Percentiles rank a stretch among this genome's conserved stretches.
Conservation (phyloP, 345 rosid species). For the Anacardium occidentale region DNA sequence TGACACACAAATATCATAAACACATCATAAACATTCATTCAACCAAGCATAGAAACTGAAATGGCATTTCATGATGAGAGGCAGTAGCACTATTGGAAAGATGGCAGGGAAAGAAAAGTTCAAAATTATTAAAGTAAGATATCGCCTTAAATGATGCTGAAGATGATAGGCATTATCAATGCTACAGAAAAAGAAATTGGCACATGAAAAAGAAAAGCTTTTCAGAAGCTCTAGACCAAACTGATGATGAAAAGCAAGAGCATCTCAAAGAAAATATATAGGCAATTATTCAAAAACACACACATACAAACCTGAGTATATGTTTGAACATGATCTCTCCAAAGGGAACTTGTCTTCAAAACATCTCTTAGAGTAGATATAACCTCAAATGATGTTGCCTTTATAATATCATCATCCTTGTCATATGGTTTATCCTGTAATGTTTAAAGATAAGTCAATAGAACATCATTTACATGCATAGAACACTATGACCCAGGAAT, state of each 20-base stretch:
- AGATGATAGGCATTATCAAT: background rate
- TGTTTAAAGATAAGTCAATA: constrained; percentile 11
- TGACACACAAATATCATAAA: background rate
- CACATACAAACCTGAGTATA: constrained; percentile 69
- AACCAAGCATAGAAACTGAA: background rate
- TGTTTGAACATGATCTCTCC: constrained; percentile 97
- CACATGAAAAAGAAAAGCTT: background rate
- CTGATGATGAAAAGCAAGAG: background rate
- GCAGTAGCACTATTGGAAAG: background rate
- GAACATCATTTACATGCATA: background rate
- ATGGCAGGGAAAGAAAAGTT: background rate
- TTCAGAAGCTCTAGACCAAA: constrained; percentile 1
- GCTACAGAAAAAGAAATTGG: background rate
- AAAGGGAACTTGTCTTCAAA: constrained; percentile 77
- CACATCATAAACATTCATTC: background rate
- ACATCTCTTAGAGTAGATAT: constrained; percentile 93
- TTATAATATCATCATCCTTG: constrained; percentile 91
- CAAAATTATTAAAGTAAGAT: background rate
- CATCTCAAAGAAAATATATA: background rate
- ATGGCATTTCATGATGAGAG: too few relatives aligned
- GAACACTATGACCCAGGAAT: background rate
- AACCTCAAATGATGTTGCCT: constrained; percentile 94
- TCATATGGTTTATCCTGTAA: constrained; percentile 82
- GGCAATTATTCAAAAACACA: constrained; percentile 25
- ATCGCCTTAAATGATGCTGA: background rate